phyloP scores from a whole-genome alignment of 2,329 filamentous ascomycete species.

The Waltergamsia citrina region DNA sequence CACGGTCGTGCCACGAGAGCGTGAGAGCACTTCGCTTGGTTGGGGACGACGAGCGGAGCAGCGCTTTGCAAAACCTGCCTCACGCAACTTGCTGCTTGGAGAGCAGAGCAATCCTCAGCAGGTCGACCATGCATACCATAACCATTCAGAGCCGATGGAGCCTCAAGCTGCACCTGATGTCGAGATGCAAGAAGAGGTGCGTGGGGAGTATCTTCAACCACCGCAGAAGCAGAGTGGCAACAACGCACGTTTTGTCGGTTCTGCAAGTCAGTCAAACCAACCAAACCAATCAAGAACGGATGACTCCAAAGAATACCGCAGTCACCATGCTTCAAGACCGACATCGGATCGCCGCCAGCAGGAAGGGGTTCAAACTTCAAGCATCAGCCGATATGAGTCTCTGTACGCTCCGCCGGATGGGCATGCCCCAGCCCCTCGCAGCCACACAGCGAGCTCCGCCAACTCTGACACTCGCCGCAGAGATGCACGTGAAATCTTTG shows the following conservation, averaged over 20 bases:
- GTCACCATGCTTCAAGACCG: no score
- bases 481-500: conserved; percentile 37
- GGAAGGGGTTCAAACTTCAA: not conserved
- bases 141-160: not conserved
- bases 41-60: conserved; percentile 15
- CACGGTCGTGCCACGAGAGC: conserved; percentile 9
- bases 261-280: not conserved
- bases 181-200: not conserved
- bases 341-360: not conserved
- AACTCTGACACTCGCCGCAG: conserved; percentile 24
- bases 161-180: not conserved
- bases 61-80: conserved; percentile 14
- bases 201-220: not conserved
- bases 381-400: not conserved
- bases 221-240: not conserved
- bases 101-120: not conserved
- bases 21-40: conserved; percentile 15
- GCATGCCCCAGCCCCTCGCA: not conserved
- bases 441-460: conserved; percentile 7
- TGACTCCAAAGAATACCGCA: no score
- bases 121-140: not conserved
- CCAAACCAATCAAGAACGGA: no score
- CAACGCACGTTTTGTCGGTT: not conserved
- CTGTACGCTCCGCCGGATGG: not conserved
- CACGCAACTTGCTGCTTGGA: conserved; percentile 12